These are phyloP conservation scores for Saccharomyces jurei DNA, from an alignment of 805 yeast genomes.

Conservation along the genomic window DNA sequence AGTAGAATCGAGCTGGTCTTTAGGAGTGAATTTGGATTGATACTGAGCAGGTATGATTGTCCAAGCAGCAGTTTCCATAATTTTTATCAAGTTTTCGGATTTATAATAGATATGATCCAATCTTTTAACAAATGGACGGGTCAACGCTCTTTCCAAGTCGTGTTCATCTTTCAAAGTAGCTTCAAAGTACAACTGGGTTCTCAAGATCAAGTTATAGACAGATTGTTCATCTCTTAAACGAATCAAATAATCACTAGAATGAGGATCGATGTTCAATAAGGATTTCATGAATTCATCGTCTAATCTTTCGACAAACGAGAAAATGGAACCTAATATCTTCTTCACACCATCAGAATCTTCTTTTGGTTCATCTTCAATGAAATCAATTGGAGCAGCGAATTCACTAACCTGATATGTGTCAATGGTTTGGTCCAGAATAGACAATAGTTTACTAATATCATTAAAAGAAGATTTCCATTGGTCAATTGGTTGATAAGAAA, in stretches of 20 bases:
- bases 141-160: constrained; percentile 47
- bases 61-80: constrained; percentile 76
- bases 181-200: constrained; percentile 84
- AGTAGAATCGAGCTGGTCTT: constrained; percentile 28
- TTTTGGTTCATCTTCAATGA: constrained; percentile 66
- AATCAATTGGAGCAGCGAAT: constrained; percentile 61
- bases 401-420: constrained; percentile 64
- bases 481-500: constrained; percentile 64
- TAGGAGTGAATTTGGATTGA: constrained; percentile 12
- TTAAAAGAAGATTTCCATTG: constrained; percentile 69
- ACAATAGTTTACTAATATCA: constrained; percentile 57
- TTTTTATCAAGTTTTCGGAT: constrained; percentile 63
- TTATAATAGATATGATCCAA: constrained; percentile 91
- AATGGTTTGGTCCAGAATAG: constrained; percentile 56
- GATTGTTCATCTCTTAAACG: constrained; percentile 80
- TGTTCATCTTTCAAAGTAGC: constrained; percentile 38
- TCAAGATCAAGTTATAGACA: constrained; percentile 67
- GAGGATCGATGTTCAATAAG: constrained; percentile 85
- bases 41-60: constrained; percentile 29
- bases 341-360: constrained; percentile 55
- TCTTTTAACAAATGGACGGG: constrained; percentile 74
- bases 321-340: constrained; percentile 74
- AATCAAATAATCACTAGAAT: constrained; percentile 85
- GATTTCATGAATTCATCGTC: constrained; percentile 91
- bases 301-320: constrained; percentile 82